Evolutionary conservation across 768 basidiomycete genomes (phyloP), one percentile per base, ranked within the genome.

Genomic region (Pisolithus orientalis): DNA sequence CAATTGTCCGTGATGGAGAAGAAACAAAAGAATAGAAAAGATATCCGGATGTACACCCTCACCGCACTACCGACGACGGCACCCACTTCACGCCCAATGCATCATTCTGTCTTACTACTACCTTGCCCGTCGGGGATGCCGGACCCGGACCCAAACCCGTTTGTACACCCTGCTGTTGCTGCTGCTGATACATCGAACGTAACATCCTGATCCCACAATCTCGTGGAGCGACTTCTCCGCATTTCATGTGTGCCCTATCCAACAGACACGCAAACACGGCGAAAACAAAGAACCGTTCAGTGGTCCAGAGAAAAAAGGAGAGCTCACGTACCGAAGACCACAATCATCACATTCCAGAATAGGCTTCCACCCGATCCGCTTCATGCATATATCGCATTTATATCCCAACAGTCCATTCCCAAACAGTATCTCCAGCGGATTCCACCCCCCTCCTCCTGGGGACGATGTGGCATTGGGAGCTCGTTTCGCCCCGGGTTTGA

Each of bases 331-430:
- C 82, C 83, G 78, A 60, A 90, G 68, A 27, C 86, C 84, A 68
- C 93, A 94, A 68, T 94, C 92, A 66, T 94, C 92, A 64, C 92
- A 95, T 61, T 88, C 83, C 17, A 94, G 70, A 31, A 87, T 79
- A 21, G 90, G 83, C 65, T 91, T 94, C 84, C 87, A 85, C 11
- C 91, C 91, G 38, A 95, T 73, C 44, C 89, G 73, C 75, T 93
- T 94, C 40, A 65, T 62, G 61, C 92, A 95, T 16, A 92, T 69
- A 66, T 90, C 90, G 60, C 92, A 95, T 64, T 87, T 92, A 46
- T 83, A 78, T 3, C 80, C 80, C 24, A 89, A 65, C 39, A 47
- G 42, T 21, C 79, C 86, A 63, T 83, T 85, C 7, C 82, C 82
- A 68, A 91, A 89, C 62, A 92, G 78, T 53, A 90, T 68, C 49